phyloP scores from a whole-genome alignment of 139 green algal species.

The Micractinium conductrix region DNA sequence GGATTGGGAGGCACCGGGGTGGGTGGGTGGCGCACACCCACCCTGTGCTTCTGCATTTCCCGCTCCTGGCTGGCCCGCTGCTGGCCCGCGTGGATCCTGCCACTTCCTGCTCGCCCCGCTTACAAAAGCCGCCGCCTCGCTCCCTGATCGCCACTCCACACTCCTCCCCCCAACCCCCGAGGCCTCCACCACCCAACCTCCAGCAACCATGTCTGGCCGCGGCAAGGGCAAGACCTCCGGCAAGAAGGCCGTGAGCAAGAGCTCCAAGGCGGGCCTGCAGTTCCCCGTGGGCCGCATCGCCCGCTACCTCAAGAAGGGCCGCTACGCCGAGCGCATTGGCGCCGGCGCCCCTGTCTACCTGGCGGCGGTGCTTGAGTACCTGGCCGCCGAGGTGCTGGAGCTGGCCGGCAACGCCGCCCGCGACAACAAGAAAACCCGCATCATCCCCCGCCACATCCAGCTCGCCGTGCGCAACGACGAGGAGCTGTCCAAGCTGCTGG shows the following conservation, averaged over 20 bases:
- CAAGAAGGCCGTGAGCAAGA: slow-evolving; percentile 84
- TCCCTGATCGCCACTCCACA: slow-evolving; percentile 70
- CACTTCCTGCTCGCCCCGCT: too few species aligned
- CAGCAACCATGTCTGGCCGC: slow-evolving; percentile 60
- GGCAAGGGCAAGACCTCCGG: slow-evolving; percentile 71
- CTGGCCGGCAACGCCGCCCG: slow-evolving; percentile 71
- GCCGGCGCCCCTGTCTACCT: slow-evolving; percentile 37
- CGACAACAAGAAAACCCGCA: slow-evolving; percentile 96
- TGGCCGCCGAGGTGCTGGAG: slow-evolving; percentile 70
- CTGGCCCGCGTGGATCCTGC: too few species aligned
- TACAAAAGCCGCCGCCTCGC: too few species aligned
- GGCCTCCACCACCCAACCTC: neutral
- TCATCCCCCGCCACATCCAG: slow-evolving; percentile 90
- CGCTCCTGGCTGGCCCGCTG: too few species aligned
- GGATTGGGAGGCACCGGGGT: neutral
- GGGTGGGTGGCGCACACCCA: neutral
- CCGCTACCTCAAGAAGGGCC: slow-evolving; percentile 88
- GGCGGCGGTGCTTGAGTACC: slow-evolving; percentile 70
- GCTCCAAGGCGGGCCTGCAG: slow-evolving; percentile 90
- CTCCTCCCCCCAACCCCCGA: slow-evolving; percentile 77
- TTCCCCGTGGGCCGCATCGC: slow-evolving; percentile 90
- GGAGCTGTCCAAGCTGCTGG: too few species aligned
- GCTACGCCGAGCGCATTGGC: slow-evolving; percentile 65
- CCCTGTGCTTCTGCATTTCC: too few species aligned
- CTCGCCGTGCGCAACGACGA: slow-evolving; percentile 55